Evolutionary conservation across 2,329 filamentous ascomycete species (phyloP).

Genomic region (Diaporthe destruens): DNA sequence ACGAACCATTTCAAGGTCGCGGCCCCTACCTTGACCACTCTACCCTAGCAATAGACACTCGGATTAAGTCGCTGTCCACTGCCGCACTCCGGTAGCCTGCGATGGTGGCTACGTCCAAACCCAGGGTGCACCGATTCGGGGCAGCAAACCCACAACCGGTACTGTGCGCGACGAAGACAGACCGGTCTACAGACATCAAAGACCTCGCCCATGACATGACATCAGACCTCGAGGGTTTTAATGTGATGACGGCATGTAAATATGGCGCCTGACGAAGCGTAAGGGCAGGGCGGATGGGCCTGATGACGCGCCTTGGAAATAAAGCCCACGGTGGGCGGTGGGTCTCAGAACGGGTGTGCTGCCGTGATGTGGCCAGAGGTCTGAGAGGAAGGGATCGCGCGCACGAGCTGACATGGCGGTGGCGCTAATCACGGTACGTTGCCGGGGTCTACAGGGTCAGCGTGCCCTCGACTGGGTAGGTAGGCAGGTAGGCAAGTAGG

Average conservation of each 20-base stretch:
- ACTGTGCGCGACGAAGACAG: constrained; percentile 20
- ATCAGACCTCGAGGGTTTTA: constrained; percentile 16
- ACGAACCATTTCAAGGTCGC: constrained; percentile 18
- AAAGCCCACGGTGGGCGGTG: constrained; percentile 20
- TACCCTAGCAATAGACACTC: constrained; percentile 20
- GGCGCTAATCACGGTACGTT: constrained; percentile 18
- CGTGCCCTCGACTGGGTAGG: neutral
- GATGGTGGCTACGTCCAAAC: neutral
- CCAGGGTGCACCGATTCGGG: neutral
- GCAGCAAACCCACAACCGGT: neutral
- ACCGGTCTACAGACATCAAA: neutral
- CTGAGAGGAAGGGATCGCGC: constrained; percentile 22
- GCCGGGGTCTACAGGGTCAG: neutral
- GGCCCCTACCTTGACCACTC: neutral
- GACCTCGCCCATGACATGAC: constrained; percentile 21
- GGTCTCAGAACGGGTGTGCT: neutral
- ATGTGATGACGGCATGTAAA: constrained; percentile 33
- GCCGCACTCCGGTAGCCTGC: constrained; percentile 8
- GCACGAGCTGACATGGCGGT: constrained; percentile 33
- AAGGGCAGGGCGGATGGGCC: constrained; percentile 26
- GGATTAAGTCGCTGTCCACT: neutral
- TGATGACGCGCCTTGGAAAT: constrained; percentile 11
- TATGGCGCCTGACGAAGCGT: constrained; percentile 21
- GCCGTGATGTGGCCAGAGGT: constrained; percentile 20
- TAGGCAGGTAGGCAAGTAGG: neutral